phyloP scores from a whole-genome alignment of 2,329 filamentous ascomycete genomes.

The Pseudopithomyces chartarum region DNA sequence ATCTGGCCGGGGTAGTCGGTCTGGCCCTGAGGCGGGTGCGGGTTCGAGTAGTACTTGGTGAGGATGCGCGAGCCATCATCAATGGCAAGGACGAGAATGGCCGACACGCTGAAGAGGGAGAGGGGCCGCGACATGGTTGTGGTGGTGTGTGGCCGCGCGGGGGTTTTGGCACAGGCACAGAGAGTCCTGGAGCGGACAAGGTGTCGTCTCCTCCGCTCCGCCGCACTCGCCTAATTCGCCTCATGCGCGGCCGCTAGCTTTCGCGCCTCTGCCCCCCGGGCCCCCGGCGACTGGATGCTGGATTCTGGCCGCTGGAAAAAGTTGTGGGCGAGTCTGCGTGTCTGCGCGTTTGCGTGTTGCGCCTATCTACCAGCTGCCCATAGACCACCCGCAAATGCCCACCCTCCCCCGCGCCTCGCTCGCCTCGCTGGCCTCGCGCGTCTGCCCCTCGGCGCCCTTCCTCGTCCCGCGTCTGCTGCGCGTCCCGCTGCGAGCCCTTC shows the following conservation, averaged over 20 bases:
- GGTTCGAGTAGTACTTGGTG: slow-evolving; percentile 86
- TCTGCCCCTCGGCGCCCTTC: slow-evolving; percentile 43
- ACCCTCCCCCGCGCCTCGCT: slow-evolving; percentile 30
- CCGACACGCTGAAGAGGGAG: slow-evolving; percentile 60
- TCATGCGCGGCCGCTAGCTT: slow-evolving; percentile 28
- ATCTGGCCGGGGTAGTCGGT: slow-evolving; percentile 67
- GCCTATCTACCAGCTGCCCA: too few species aligned
- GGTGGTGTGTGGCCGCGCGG: slow-evolving; percentile 13
- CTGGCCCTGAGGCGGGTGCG: slow-evolving; percentile 67
- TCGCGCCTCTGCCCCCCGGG: slow-evolving; percentile 5
- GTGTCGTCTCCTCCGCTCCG: slow-evolving; percentile 38
- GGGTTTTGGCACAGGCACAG: slow-evolving; percentile 10
- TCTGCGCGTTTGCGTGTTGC: too few species aligned
- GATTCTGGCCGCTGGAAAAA: slow-evolving; percentile 5
- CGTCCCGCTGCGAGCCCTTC: slow-evolving; percentile 13
- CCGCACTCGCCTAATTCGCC: slow-evolving; percentile 22
- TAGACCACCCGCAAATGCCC: slow-evolving; percentile 23
- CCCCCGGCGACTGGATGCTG: too few species aligned
- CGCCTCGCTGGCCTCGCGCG: slow-evolving; percentile 32
- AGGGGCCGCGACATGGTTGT: slow-evolving; percentile 56
- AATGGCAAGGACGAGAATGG: slow-evolving; percentile 61
- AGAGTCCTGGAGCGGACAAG: slow-evolving; percentile 15
- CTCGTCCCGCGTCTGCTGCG: slow-evolving; percentile 39
- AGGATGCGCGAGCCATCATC: slow-evolving; percentile 92
- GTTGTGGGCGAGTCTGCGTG: neutral